These are phyloP conservation scores for Scheffersomyces stambukii DNA, from an alignment of 1,139 yeast genomes.

Conservation along the genomic window DNA sequence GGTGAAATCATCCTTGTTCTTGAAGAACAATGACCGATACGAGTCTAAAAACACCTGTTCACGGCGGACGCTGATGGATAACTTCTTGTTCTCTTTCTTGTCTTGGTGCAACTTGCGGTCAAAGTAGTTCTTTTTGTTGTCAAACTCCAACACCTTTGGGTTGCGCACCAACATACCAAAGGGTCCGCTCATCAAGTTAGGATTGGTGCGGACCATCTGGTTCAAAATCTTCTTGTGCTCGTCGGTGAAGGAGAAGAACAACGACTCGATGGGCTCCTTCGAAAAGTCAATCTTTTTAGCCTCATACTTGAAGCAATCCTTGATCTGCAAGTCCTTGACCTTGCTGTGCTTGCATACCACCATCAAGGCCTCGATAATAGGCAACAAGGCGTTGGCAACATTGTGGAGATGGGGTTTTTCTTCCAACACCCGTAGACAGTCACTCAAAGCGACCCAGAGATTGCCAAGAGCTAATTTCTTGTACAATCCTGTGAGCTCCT, in stretches of 20 bases:
- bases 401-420: constrained; percentile 46
- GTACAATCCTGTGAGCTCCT: constrained; percentile 58
- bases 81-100: constrained; percentile 41
- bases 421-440: constrained; percentile 61
- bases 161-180: constrained; percentile 86
- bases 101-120: constrained; percentile 62
- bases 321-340: constrained; percentile 58
- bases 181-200: constrained; percentile 95
- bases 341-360: constrained; percentile 90
- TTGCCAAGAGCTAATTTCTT: constrained; percentile 67
- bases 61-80: constrained; percentile 71
- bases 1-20: constrained; percentile 70
- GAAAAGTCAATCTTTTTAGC: constrained; percentile 61
- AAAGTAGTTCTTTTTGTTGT: constrained; percentile 85
- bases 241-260: constrained; percentile 85
- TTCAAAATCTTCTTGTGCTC: constrained; percentile 86
- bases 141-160: constrained; percentile 89
- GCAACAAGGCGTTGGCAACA: constrained; percentile 78
- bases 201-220: constrained; percentile 88
- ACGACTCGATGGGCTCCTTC: constrained; percentile 70
- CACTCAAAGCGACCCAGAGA: constrained; percentile 85
- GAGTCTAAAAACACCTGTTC: constrained; percentile 93
- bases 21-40: constrained; percentile 78
- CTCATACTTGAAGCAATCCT: constrained; percentile 54
- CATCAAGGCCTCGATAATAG: constrained; percentile 89